These are phyloP conservation scores for Ogataea thermomethanolica DNA, from an alignment of 805 yeast genomes.

Conservation along the genomic window DNA sequence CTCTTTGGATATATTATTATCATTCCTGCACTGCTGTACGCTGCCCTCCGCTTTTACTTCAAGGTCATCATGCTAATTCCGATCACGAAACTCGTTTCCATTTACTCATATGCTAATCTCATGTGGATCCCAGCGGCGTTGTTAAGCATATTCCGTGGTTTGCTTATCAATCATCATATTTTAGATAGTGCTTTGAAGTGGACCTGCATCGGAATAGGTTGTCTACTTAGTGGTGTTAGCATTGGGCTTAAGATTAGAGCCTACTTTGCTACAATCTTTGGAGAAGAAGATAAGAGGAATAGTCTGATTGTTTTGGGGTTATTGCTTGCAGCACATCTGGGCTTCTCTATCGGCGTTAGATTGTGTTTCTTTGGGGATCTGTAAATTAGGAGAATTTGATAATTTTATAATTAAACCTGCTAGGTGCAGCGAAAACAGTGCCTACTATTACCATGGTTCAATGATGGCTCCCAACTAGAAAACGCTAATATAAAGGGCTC, in stretches of 20 bases:
- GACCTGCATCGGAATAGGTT: slow-evolving; percentile 59
- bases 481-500: no score
- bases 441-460: no score
- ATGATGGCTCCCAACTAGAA: no score
- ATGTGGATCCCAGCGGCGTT: slow-evolving; percentile 84
- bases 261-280: slow-evolving; percentile 34
- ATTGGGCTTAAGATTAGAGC: slow-evolving; percentile 45
- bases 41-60: slow-evolving; percentile 48
- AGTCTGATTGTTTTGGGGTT: slow-evolving; percentile 37
- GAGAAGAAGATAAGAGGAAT: slow-evolving; percentile 37
- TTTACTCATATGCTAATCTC: slow-evolving; percentile 81
- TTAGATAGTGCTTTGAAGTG: slow-evolving; percentile 55
- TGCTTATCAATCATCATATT: slow-evolving; percentile 43
- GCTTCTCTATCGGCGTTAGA: slow-evolving; percentile 62
- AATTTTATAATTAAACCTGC: no score
- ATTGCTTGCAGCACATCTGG: slow-evolving; percentile 48
- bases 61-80: slow-evolving; percentile 47
- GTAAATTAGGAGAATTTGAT: slow-evolving; percentile 6
- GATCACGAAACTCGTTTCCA: slow-evolving; percentile 59
- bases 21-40: slow-evolving; percentile 57
- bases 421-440: no score
- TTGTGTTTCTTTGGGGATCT: slow-evolving; percentile 51
- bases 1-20: slow-evolving; percentile 74
- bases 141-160: slow-evolving; percentile 53
- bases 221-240: slow-evolving; percentile 55